Conservation (phyloP, 352 stramenopile species). For the Pythium rhizo-oryzae region DNA sequence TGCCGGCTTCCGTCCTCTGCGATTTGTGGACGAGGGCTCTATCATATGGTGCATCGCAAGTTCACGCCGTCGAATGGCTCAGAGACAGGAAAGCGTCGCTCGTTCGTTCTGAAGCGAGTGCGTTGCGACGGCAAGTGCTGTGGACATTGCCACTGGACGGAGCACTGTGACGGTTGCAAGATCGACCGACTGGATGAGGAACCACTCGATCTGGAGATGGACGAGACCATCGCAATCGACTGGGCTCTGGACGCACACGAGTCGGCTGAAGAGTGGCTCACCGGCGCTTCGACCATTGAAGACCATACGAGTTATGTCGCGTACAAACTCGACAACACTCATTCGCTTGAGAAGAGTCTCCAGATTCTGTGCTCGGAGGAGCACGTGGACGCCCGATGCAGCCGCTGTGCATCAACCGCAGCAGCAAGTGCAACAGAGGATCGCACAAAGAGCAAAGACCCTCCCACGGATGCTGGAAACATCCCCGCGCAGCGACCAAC, state of each 20-base stretch:
- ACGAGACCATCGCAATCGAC: constrained; percentile 70
- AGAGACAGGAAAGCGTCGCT: neutral
- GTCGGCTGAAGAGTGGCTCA: constrained; percentile 28
- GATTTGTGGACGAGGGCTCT: constrained; percentile 38
- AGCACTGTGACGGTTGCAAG: constrained; percentile 51
- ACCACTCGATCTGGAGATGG: constrained; percentile 43
- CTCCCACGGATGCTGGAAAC: neutral
- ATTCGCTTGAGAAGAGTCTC: constrained; percentile 45
- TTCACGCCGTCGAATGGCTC: constrained; percentile 6
- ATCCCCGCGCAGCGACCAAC: neutral
- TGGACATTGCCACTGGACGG: constrained; percentile 53
- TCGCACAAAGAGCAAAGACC: neutral
- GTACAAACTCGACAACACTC: constrained; percentile 34
- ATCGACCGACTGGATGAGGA: constrained; percentile 36
- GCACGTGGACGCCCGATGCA: constrained; percentile 45
- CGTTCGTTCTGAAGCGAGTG: constrained; percentile 55
- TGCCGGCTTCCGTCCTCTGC: constrained; percentile 19
- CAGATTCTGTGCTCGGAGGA: constrained; percentile 52
- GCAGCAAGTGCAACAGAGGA: constrained; percentile 4
- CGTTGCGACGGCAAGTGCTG: constrained; percentile 49
- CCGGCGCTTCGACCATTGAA: constrained; percentile 23
- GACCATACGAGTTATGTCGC: constrained; percentile 46
- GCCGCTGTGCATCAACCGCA: constrained; percentile 28
- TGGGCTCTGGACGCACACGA: constrained; percentile 40
- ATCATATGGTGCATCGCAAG: constrained; percentile 30